These are phyloP conservation scores for Malus asiatica DNA, from an alignment of 306 rosid species.

Conservation along the genomic window DNA sequence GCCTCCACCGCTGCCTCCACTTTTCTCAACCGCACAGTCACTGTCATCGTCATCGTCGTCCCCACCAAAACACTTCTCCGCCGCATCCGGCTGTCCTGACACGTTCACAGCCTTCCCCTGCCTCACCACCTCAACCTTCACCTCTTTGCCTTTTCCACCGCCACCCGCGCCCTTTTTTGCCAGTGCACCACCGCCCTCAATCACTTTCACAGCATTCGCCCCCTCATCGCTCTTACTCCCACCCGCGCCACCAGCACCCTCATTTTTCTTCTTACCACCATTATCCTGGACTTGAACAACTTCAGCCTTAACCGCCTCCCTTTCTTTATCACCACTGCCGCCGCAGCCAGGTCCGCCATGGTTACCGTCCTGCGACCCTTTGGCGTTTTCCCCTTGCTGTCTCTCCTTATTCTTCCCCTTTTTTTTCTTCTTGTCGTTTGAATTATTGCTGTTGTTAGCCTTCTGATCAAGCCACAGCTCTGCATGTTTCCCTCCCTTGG, in stretches of 20 bases:
- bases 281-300: constrained; percentile 28
- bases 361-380: constrained; percentile 33
- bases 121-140: constrained; percentile 23
- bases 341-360: constrained; percentile 15
- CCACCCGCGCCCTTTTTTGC: constrained; percentile 10
- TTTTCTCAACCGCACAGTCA: constrained; percentile 19
- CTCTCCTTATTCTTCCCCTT: constrained; percentile 33
- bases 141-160: constrained; percentile 27
- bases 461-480: constrained; percentile 62
- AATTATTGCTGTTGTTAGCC: not conserved
- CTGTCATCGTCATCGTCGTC: not conserved
- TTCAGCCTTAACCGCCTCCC: constrained; percentile 23
- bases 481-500: constrained; percentile 51
- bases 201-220: not conserved
- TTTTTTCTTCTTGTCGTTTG: constrained; percentile 30
- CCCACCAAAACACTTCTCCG: constrained; percentile 15
- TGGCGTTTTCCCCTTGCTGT: constrained; percentile 27
- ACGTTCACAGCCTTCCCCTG: constrained; percentile 19
- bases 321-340: constrained; percentile 14
- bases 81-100: constrained; percentile 20
- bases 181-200: constrained; percentile 20
- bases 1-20: not conserved
- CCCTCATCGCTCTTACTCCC: constrained; percentile 3
- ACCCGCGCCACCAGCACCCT: constrained; percentile 7
- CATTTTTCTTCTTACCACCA: constrained; percentile 7